Evolutionary conservation across 176 grass and related monocot species (phyloP), one percentile per base, ranked within the genome.

Genomic region (Paspalum vaginatum): DNA sequence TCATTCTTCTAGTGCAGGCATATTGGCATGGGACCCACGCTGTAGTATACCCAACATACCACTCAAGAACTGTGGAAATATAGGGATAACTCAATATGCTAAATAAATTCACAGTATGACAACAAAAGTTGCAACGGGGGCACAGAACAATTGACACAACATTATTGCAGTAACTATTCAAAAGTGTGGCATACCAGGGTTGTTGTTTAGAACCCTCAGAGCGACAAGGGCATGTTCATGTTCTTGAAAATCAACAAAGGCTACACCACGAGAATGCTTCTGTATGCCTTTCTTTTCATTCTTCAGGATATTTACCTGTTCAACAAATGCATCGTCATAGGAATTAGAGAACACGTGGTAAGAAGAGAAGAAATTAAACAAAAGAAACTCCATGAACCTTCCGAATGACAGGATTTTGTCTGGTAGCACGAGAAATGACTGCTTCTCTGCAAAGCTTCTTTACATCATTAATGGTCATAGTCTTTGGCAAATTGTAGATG

Each of bases 201-300:
- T 98, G 79, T 98, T 98, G 77, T 98, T 98, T 83, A 98, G 87
- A 86, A 98, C 95, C 68, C 92, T 85, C 80, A 95, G 81, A 63
- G 92, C 92, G 25, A 95, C 95, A 93, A 98, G 88, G 61, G 95
- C 92, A 52, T 98, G 95, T 45, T 98, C 74, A 81, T 97, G 94
- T 69, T 97, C 89, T 94, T 97, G 85, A 85, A 98, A 98, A 85
- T 98, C 92, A 81, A 95, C 92, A 85, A 98, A 98, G 52, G 92
- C 90, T 53, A 98, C 92, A 68, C 95, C 92, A 4, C 88, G 84
- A 13, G 95, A 98, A 91, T 95, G 90, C 57, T 95, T 98, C 45
- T 88, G 91, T 38, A 64, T 79, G 26, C 81, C 83, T 80, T 98
- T 98, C 78, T 94, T 92, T 66, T 84, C 95, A 65, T 95, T 88